These are phyloP conservation scores for Pseudozyma flocculosa DNA, from an alignment of 1,284 basidiomycete species.

Conservation along the genomic window DNA sequence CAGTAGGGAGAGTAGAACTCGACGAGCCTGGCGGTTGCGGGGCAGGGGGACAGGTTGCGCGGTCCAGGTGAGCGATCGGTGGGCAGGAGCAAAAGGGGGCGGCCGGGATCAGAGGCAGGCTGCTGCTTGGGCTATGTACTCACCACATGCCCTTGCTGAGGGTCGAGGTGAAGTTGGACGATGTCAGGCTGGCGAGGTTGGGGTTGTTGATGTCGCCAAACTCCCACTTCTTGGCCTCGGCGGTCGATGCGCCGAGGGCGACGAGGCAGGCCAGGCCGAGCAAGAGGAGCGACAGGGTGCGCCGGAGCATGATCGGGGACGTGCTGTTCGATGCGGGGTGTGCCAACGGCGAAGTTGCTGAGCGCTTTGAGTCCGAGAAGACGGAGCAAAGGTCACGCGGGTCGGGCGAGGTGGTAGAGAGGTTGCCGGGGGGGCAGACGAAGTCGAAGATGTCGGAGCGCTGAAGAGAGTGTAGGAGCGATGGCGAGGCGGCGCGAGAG, in stretches of 20 bases:
- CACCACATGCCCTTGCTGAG: slow-evolving; percentile 22
- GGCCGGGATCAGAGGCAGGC: not conserved
- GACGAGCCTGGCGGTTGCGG: slow-evolving; percentile 20
- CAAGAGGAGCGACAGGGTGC: not conserved
- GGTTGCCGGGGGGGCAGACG: too few species aligned
- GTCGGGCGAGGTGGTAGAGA: too few species aligned
- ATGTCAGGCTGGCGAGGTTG: slow-evolving; percentile 7
- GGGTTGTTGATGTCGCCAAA: not conserved
- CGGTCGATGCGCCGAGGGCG: not conserved
- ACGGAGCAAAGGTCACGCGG: too few species aligned
- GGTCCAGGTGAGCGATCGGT: too few species aligned
- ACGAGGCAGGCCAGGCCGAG: not conserved
- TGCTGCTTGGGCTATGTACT: not conserved
- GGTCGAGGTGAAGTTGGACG: slow-evolving; percentile 18
- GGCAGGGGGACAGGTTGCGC: too few species aligned
- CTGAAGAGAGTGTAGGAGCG: too few species aligned
- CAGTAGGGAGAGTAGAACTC: slow-evolving; percentile 68
- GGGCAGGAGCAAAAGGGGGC: not conserved
- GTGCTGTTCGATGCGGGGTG: too few species aligned
- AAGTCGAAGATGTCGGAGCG: too few species aligned
- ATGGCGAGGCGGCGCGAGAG: too few species aligned
- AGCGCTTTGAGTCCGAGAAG: too few species aligned
- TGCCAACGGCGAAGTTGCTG: too few species aligned
- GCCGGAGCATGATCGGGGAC: not conserved
- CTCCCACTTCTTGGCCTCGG: not conserved